Base-by-base conservation (phyloP, 768 basidiomycete species). In the Suillus luteus region DNA sequence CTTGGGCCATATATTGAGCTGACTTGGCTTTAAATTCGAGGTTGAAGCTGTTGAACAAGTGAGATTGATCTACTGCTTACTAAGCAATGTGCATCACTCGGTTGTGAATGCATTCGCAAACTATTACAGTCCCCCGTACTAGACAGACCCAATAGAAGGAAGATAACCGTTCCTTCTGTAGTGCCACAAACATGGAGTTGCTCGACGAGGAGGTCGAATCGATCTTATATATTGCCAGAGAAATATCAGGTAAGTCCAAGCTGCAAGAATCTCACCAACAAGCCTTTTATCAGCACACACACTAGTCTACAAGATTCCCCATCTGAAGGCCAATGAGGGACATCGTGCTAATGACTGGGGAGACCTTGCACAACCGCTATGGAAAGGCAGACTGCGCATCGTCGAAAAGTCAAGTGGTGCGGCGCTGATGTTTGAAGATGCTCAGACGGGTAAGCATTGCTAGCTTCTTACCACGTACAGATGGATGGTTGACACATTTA, bases 331-430 rank as follows among this genome's bases (percentile, higher is more conserved):
- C 44, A 91, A 94, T 70, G 92, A 95, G 72, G 95, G 95, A 10
- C 91, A 96, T 77, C 89, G 93, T 60, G 95, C 95, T 12, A 89
- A 88, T 61, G 92, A 95, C 67, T 98, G 95, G 95, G 93, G 95
- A 17, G 91, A 95, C 75, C 84, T 96, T 48, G 84, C 84, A 19
- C 71, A 83, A 62, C 93, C 93, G 5, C 76, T 98, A 27, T 98
- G 95, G 95, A 96, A 96, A 73, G 95, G 95, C 19, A 83, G 95
- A 49, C 78, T 98, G 67, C 85, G 94, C 64, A 89, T 97, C 64
- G 78, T 93, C 31, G 94, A 97, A 76, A 88, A 85, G 68, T 88
- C 87, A 1, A 78, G 82, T 31, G 83, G 84, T 9, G 92, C 87
- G 60, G 79, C 82, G 24, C 76, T 98, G 62, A 81, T 89, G 62